Conservation (phyloP, 176 grass and related monocot genomes). For the Lolium perenne region DNA sequence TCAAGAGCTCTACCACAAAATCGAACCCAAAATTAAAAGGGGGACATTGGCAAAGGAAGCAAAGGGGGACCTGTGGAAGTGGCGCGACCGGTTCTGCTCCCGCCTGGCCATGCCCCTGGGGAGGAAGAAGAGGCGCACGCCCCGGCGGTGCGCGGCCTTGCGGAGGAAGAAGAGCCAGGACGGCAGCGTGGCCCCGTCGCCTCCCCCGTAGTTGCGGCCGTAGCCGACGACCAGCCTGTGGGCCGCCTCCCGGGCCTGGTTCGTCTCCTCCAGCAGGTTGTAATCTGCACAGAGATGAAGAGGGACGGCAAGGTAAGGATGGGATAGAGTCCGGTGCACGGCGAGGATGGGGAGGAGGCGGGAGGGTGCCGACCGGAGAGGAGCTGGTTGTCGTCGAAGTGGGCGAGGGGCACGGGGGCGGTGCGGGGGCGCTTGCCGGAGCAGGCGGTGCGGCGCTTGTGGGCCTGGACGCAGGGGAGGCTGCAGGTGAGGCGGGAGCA, state of each 20-base stretch:
- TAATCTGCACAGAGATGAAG: conserved; percentile 54
- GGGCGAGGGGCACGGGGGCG: conserved; percentile 66
- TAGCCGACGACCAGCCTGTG: conserved; percentile 56
- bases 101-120: conserved; percentile 84
- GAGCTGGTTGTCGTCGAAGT: conserved; percentile 80
- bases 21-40: not conserved
- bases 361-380: conserved; percentile 60
- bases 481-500: conserved; percentile 84
- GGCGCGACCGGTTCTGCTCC: conserved; percentile 59
- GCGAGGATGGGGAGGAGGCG: not conserved
- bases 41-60: not conserved
- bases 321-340: no score
- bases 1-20: no score
- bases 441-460: conserved; percentile 76
- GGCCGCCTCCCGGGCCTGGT: conserved; percentile 66
- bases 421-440: conserved; percentile 84
- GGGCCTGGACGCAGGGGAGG: conserved; percentile 87
- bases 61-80: conserved; percentile 48
- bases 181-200: conserved; percentile 45
- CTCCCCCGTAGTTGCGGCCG: conserved; percentile 51
- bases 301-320: not conserved
- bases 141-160: conserved; percentile 53
- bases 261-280: conserved; percentile 85
- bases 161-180: conserved; percentile 47
- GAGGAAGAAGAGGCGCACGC: conserved; percentile 58